These are phyloP conservation scores for Colletotrichum chlorophyti DNA, from an alignment of 2,329 filamentous ascomycete genomes.

Conservation along the genomic window DNA sequence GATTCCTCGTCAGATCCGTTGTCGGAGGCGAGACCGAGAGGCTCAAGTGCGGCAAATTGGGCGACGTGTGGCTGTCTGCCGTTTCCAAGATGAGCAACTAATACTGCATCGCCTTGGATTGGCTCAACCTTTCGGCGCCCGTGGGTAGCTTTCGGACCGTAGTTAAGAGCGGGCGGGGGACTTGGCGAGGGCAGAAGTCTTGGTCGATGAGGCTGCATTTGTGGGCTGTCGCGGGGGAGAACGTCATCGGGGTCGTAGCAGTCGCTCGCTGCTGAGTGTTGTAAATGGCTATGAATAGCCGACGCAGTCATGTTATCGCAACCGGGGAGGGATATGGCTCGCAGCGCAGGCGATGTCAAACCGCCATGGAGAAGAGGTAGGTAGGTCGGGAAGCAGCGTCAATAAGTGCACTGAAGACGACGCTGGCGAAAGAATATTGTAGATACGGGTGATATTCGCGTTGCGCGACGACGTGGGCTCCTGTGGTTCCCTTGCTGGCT, in stretches of 20 bases:
- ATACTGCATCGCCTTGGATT: slow-evolving; percentile 69
- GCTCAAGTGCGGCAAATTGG: slow-evolving; percentile 57
- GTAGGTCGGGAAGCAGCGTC: too few relatives aligned
- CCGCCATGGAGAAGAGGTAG: slow-evolving; percentile 40
- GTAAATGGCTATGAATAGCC: slow-evolving; percentile 41
- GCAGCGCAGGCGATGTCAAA: slow-evolving; percentile 33
- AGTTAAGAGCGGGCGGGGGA: slow-evolving; percentile 48
- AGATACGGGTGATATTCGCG: neutral
- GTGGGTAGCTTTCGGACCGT: slow-evolving; percentile 56
- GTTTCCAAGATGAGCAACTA: slow-evolving; percentile 69
- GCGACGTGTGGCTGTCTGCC: slow-evolving; percentile 72
- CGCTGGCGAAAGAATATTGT: neutral
- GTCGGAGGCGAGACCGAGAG: slow-evolving; percentile 53
- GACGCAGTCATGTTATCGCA: slow-evolving; percentile 48
- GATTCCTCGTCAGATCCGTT: slow-evolving; percentile 24
- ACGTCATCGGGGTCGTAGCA: slow-evolving; percentile 54
- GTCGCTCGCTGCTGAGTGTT: slow-evolving; percentile 39
- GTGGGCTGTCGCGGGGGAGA: slow-evolving; percentile 48
- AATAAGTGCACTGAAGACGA: neutral
- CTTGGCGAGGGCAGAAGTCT: slow-evolving; percentile 48
- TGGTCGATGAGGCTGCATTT: slow-evolving; percentile 32
- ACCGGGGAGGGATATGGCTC: slow-evolving; percentile 32
- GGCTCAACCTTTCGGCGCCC: slow-evolving; percentile 60
- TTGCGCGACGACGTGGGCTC: neutral
- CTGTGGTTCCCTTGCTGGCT: neutral